These are phyloP conservation scores for Acanthamoeba polyphaga DNA, from an alignment of 208 protist species.

Conservation along the genomic window DNA sequence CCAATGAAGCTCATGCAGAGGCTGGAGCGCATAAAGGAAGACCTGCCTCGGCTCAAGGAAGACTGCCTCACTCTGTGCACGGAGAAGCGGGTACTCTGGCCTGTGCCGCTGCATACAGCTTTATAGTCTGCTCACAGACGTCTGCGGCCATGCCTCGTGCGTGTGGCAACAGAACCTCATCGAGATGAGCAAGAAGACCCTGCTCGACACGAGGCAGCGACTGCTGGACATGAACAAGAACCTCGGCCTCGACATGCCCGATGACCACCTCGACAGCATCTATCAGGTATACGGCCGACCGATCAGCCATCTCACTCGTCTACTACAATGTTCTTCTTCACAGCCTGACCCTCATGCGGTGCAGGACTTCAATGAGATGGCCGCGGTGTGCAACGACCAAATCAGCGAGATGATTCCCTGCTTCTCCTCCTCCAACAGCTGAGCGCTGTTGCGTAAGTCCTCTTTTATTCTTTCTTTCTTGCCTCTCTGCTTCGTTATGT, in stretches of 20 bases:
- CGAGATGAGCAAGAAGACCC: constrained; percentile 27
- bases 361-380: constrained; percentile 71
- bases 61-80: neutral
- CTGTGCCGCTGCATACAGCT: neutral
- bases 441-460: neutral
- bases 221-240: constrained; percentile 62
- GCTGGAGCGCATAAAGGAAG: constrained; percentile 42
- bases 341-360: neutral
- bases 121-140: neutral
- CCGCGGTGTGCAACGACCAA: constrained; percentile 32
- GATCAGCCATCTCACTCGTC: no score
- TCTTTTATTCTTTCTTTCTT: no score
- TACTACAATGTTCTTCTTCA: no score
- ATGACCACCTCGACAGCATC: neutral
- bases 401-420: constrained; percentile 48
- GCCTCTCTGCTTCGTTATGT: no score
- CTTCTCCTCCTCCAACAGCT: neutral
- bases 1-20: constrained; percentile 42
- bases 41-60: constrained; percentile 19
- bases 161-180: neutral
- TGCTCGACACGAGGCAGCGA: neutral
- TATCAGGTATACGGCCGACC: neutral
- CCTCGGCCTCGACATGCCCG: neutral
- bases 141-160: no score
- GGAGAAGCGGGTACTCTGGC: neutral